phyloP scores from a whole-genome alignment of 306 rosid species.

The Prunus fruticosa region DNA sequence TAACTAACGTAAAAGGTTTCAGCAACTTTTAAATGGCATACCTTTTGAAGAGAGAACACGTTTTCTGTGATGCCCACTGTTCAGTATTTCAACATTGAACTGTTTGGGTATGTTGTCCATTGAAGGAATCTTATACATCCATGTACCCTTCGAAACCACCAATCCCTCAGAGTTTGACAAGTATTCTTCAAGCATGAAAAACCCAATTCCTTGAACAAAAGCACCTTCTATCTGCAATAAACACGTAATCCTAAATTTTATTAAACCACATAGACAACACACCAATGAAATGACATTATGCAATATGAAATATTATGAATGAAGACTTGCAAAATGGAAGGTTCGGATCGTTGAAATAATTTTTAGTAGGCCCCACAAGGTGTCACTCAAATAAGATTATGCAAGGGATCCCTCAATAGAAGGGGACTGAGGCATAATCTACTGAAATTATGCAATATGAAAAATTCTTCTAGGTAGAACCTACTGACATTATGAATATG shows the following conservation, averaged over 20 bases:
- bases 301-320: neutral
- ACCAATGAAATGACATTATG: neutral
- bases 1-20: neutral
- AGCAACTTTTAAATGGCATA: constrained; percentile 14
- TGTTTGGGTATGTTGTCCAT: constrained; percentile 77
- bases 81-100: constrained; percentile 78
- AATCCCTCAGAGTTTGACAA: constrained; percentile 57
- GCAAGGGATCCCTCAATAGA: too few relatives aligned
- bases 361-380: too few relatives aligned
- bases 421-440: neutral
- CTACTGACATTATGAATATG: neutral
- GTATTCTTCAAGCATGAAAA: constrained; percentile 87
- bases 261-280: neutral
- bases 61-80: constrained; percentile 67
- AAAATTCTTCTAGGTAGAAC: neutral
- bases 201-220: constrained; percentile 89
- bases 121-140: constrained; percentile 88
- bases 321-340: too few relatives aligned
- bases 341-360: too few relatives aligned
- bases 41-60: constrained; percentile 95
- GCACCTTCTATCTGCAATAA: constrained; percentile 91
- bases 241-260: neutral
- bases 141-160: constrained; percentile 68
- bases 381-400: too few relatives aligned
- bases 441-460: neutral